Percentiles rank a stretch among this genome's conserved stretches.
Evolutionary conservation across 2,329 filamentous ascomycete genomes (phyloP).

Genomic region (Monosporascus cannonballus): DNA sequence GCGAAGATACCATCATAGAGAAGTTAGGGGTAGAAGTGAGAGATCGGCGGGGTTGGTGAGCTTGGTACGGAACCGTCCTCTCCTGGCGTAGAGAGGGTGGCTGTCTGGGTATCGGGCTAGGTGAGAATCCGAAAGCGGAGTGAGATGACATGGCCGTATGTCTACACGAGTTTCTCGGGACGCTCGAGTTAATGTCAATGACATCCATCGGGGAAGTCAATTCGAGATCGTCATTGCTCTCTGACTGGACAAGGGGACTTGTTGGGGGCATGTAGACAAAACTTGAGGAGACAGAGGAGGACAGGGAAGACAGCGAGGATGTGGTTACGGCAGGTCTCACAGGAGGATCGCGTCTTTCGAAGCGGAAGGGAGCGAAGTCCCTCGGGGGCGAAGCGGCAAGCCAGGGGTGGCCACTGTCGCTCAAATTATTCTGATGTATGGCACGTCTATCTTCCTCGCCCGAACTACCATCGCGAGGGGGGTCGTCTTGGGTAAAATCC

Average conservation of each 20-base stretch:
- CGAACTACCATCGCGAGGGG: slow-evolving; percentile 15
- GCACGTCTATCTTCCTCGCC: slow-evolving; percentile 15
- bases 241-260: slow-evolving; percentile 83
- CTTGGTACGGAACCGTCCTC: slow-evolving; percentile 60
- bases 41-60: slow-evolving; percentile 72
- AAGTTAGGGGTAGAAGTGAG: slow-evolving; percentile 54
- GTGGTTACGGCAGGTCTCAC: slow-evolving; percentile 31
- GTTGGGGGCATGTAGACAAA: slow-evolving; percentile 86
- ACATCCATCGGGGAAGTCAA: slow-evolving; percentile 48
- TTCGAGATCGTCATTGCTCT: slow-evolving; percentile 75
- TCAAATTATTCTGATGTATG: slow-evolving; percentile 9
- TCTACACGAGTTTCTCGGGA: slow-evolving; percentile 43
- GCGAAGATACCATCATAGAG: slow-evolving; percentile 33
- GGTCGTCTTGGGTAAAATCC: slow-evolving; percentile 51
- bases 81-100: slow-evolving; percentile 50
- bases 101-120: slow-evolving; percentile 23
- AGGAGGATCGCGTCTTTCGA: slow-evolving; percentile 28
- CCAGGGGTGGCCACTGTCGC: slow-evolving; percentile 32
- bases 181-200: slow-evolving; percentile 40
- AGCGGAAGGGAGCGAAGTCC: slow-evolving; percentile 41
- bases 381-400: slow-evolving; percentile 51
- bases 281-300: slow-evolving; percentile 68
- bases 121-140: slow-evolving; percentile 35
- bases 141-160: slow-evolving; percentile 67
- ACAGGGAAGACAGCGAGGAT: slow-evolving; percentile 53